These are phyloP conservation scores for Microsporum ferrugineum DNA, from an alignment of 2,329 filamentous ascomycete genomes.

Conservation along the genomic window DNA sequence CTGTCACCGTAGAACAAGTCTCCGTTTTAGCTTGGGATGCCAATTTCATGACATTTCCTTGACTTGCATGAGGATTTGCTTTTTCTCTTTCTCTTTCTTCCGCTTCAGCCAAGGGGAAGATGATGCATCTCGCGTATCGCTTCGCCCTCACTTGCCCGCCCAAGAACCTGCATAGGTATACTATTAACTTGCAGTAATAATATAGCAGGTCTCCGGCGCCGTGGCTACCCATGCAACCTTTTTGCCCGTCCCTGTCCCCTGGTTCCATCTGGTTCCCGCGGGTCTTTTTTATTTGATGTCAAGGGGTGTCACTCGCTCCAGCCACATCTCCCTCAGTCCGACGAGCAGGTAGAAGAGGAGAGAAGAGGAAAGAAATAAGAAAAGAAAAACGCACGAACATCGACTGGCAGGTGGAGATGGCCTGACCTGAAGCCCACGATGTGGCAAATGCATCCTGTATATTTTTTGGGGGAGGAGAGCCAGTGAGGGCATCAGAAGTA, in stretches of 20 bases:
- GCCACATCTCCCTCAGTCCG: background rate
- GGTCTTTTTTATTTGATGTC: background rate
- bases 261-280: background rate
- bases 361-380: background rate
- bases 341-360: background rate
- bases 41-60: no score
- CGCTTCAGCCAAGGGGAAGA: background rate
- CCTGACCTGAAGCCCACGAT: background rate
- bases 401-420: background rate
- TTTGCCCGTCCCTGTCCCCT: background rate
- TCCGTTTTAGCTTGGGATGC: no score
- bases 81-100: background rate
- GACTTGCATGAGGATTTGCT: background rate
- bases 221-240: background rate
- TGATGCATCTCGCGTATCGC: background rate
- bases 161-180: background rate
- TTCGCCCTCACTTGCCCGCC: background rate
- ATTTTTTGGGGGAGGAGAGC: background rate
- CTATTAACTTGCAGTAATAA: background rate
- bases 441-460: background rate
- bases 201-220: background rate
- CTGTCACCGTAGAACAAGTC: no score
- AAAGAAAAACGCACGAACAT: background rate
- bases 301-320: background rate
- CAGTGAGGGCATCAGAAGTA: background rate